Conservation (phyloP, 176 grass and related monocot genomes). For the Miscanthus lutarioriparius region DNA sequence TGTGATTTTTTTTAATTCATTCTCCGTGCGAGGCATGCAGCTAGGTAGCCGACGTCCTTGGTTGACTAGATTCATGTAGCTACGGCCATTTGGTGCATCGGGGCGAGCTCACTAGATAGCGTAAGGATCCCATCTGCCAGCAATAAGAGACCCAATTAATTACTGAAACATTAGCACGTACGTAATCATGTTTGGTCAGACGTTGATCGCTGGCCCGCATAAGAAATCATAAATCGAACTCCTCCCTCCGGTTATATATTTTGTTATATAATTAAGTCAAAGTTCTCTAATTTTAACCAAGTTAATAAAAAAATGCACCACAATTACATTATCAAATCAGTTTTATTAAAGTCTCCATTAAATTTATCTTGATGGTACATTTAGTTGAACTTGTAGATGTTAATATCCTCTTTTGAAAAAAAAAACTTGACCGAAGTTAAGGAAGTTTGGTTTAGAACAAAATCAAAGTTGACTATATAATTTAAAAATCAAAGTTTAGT, state of each 20-base stretch:
- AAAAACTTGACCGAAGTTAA: background rate
- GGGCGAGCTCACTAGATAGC: conserved; percentile 41
- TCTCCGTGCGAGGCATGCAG: background rate
- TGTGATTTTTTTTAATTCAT: background rate
- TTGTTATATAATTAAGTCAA: background rate
- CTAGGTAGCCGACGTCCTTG: conserved; percentile 22
- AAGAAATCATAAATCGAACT: background rate
- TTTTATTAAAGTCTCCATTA: too few species aligned
- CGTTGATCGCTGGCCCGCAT: background rate
- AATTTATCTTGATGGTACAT: too few species aligned
- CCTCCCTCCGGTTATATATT: background rate
- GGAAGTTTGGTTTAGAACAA: background rate
- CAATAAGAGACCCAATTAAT: conserved; percentile 28
- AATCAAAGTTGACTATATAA: background rate
- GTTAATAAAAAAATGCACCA: background rate
- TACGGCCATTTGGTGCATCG: conserved; percentile 38
- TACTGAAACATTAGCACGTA: background rate
- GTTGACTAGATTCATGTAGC: conserved; percentile 54
- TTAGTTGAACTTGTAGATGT: background rate
- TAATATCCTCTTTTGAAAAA: background rate
- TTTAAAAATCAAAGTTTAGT: background rate
- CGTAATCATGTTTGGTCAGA: conserved; percentile 32
- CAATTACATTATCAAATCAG: too few species aligned
- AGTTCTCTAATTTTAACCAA: background rate
- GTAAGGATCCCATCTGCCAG: conserved; percentile 70